Evolutionary conservation across 306 rosid species (phyloP).

Genomic region (Glycine latifolia): DNA sequence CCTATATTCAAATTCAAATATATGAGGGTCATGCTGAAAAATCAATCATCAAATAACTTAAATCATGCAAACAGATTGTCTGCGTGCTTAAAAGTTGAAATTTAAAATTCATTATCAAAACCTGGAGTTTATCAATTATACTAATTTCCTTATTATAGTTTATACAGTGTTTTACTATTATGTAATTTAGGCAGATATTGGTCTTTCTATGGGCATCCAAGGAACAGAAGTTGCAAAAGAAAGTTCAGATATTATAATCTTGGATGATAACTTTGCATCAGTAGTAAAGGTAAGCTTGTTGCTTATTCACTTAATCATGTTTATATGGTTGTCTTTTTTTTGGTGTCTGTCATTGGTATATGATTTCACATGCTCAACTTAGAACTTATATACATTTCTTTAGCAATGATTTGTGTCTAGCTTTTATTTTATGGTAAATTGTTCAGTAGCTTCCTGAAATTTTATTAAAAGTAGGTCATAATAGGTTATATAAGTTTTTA

Average conservation of each 20-base stretch:
- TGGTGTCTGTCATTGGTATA: background rate
- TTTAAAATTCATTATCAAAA: slow-evolving; percentile 1
- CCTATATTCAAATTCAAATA: slow-evolving; percentile 5
- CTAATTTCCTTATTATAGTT: slow-evolving; percentile 43
- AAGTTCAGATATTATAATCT: slow-evolving; percentile 93
- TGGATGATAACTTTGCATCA: slow-evolving; percentile 97
- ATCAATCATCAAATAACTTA: slow-evolving; percentile 31
- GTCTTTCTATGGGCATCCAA: slow-evolving; percentile 98
- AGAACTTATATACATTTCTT: slow-evolving; percentile 1
- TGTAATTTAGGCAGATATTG: slow-evolving; percentile 96
- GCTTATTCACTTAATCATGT: slow-evolving; percentile 12
- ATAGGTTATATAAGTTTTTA: too few relatives aligned
- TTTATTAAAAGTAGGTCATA: background rate
- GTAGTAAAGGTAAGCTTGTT: slow-evolving; percentile 78
- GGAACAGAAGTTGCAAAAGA: slow-evolving; percentile 99
- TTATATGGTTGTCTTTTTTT: slow-evolving; percentile 13
- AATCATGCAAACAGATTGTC: slow-evolving; percentile 23
- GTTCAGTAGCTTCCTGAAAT: background rate
- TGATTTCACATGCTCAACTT: slow-evolving; percentile 24
- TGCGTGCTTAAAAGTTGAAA: background rate
- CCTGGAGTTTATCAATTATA: background rate
- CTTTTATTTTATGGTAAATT: background rate
- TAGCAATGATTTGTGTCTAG: slow-evolving; percentile 11
- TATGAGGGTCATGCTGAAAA: background rate
- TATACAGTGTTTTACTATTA: slow-evolving; percentile 51